Conservation (phyloP, 345 rosid genomes). For the Eucalyptus tenuipes region DNA sequence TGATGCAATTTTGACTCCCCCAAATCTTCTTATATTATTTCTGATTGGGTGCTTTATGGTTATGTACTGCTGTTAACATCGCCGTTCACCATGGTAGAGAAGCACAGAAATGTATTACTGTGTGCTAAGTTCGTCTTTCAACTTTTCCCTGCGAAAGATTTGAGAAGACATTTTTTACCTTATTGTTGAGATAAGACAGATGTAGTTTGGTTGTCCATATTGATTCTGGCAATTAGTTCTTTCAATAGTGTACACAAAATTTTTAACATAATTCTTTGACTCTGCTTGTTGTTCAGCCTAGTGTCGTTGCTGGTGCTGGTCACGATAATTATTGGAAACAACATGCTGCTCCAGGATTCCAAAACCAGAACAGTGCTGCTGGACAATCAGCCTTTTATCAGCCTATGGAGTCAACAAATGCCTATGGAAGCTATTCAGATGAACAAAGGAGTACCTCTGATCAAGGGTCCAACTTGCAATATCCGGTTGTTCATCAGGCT, state of each 20-base stretch:
- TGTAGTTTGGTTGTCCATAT: neutral
- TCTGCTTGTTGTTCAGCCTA: conserved; percentile 45
- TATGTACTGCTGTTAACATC: neutral
- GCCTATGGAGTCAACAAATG: conserved; percentile 44
- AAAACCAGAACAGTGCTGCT: conserved; percentile 49
- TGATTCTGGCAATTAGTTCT: neutral
- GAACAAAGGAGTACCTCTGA: conserved; percentile 44
- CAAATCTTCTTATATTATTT: neutral
- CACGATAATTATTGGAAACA: conserved; percentile 66
- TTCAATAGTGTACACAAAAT: neutral
- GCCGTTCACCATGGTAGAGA: neutral
- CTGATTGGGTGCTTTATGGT: neutral
- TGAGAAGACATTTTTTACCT: neutral
- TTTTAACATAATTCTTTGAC: neutral
- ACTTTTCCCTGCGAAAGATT: neutral
- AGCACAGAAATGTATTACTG: neutral
- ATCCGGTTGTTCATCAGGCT: conserved; percentile 38
- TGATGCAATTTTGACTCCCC: neutral
- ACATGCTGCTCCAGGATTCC: conserved; percentile 41
- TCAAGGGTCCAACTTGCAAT: conserved; percentile 50
- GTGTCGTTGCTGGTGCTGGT: conserved; percentile 36
- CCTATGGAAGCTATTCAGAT: conserved; percentile 58
- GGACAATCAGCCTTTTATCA: conserved; percentile 46
- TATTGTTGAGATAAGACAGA: neutral
- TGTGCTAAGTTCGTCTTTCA: neutral